Conservation (phyloP, 306 rosid species). For the Potentilla sterilis region DNA sequence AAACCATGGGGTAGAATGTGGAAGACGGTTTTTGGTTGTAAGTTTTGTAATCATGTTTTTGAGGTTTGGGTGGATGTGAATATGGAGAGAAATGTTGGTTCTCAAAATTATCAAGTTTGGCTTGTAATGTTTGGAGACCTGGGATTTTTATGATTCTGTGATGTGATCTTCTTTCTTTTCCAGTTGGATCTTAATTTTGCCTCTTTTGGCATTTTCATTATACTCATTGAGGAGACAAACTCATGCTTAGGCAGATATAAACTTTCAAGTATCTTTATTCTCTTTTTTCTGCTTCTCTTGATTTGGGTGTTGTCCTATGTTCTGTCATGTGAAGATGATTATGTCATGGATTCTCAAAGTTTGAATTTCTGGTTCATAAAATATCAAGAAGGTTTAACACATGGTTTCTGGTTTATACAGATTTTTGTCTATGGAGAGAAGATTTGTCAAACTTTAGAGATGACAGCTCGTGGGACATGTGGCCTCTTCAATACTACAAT, state of each 20-base stretch:
- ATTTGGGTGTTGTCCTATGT: not conserved
- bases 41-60: not conserved
- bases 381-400: not conserved
- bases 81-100: not conserved
- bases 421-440: not conserved
- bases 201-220: not conserved
- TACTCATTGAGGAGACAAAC: not conserved
- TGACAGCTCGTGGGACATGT: constrained; percentile 7
- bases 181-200: constrained; percentile 5
- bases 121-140: constrained; percentile 7
- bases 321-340: not conserved
- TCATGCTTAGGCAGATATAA: not conserved
- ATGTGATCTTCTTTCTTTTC: constrained; percentile 4
- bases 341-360: not conserved
- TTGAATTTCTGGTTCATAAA: not conserved
- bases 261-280: not conserved
- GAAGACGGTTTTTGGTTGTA: not conserved
- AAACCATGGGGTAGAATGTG: constrained; percentile 24
- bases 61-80: constrained; percentile 11
- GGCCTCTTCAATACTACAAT: not conserved
- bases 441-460: not conserved
- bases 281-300: not conserved
- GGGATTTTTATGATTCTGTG: constrained; percentile 16
- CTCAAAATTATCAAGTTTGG: constrained; percentile 4
- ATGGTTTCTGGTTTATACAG: not conserved